Evolutionary conservation across 306 rosid genomes (phyloP), one percentile per base, ranked within the genome.

Genomic region (Datisca glomerata): DNA sequence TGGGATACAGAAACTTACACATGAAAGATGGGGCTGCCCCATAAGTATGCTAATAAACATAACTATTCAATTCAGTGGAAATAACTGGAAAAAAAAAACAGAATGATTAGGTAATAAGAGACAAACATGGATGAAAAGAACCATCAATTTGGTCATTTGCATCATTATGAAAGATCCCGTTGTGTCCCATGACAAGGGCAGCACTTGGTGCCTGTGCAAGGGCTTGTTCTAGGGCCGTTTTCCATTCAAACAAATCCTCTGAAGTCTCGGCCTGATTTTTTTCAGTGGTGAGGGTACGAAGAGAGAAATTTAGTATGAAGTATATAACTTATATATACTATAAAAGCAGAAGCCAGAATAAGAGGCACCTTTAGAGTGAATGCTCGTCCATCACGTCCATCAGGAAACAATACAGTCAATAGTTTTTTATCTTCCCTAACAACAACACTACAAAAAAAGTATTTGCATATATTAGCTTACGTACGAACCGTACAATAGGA

Each of bases 131-230:
- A 69, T 91, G 75, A 58, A 84, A 84, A 55, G 98, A 80, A 51
- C 86, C 93, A 45, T 91, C 98, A 56, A 80, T 62, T 43, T 94
- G 63, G 55, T 91, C 96, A 66, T 47, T 84, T 2, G 85, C 47
- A 41, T 91, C 96, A 64, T 66, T 78, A 36, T 81, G 73, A 50
- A 91, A 91, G 59, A 84, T 84, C 61, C 98, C 98, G 55, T 85
- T 91, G 45, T 80, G 98, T 52, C 95, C 95, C 81, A 91, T 78
- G 62, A 84, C 94, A 68, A 91, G 95, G 42, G 98, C 96, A 54
- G 98, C 98, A 84, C 76, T 84, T 22, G 98, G 98, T 49, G 98
- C 98, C 58, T 91, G 96, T 53, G 92, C 85, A 54, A 91, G 96
- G 60, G 98, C 98, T 51, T 75, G 82, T 60, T 91, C 98, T 23